Percentiles rank a stretch among this genome's conserved stretches.
phyloP scores from a whole-genome alignment of 331 rosid genomes.

The Stylosanthes scabra region DNA sequence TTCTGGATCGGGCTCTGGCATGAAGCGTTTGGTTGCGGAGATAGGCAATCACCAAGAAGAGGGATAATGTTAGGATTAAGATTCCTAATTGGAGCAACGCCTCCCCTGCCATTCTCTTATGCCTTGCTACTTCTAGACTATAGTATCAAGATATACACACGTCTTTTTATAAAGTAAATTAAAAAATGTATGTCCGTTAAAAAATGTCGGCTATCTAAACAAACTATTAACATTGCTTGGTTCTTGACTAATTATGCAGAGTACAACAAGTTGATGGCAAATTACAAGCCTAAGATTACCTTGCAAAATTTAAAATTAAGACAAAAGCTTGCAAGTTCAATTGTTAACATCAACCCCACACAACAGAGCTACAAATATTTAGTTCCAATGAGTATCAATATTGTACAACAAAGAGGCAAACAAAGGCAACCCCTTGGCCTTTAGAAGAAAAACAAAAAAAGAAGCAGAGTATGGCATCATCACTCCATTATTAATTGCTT shows the following conservation, averaged over 20 bases:
- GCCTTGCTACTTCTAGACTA: neutral
- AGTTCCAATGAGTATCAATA: constrained; percentile 23
- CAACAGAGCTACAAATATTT: constrained; percentile 22
- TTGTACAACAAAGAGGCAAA: constrained; percentile 1
- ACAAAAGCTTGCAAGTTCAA: constrained; percentile 19
- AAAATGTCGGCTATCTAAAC: neutral
- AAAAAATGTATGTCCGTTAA: neutral
- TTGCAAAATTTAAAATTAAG: constrained; percentile 36
- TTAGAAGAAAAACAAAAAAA: neutral
- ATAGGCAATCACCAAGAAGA: constrained; percentile 44
- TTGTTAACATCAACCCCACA: constrained; percentile 25
- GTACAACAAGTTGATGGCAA: constrained; percentile 33
- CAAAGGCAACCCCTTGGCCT: constrained; percentile 1
- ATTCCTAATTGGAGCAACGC: constrained; percentile 51
- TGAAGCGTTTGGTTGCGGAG: constrained; percentile 45
- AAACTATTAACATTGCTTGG: constrained; percentile 7
- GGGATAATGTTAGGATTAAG: constrained; percentile 50
- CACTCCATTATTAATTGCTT: constrained; percentile 82
- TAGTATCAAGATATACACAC: too few species aligned
- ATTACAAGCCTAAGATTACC: constrained; percentile 34
- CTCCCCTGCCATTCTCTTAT: constrained; percentile 47
- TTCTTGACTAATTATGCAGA: constrained; percentile 28
- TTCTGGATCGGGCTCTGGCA: constrained; percentile 48
- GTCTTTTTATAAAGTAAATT: neutral
- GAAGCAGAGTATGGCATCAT: constrained; percentile 27